Percentiles rank a stretch among this genome's conserved stretches.
phyloP scores from a whole-genome alignment of 139 green algal genomes.

The Picochlorum sp. region DNA sequence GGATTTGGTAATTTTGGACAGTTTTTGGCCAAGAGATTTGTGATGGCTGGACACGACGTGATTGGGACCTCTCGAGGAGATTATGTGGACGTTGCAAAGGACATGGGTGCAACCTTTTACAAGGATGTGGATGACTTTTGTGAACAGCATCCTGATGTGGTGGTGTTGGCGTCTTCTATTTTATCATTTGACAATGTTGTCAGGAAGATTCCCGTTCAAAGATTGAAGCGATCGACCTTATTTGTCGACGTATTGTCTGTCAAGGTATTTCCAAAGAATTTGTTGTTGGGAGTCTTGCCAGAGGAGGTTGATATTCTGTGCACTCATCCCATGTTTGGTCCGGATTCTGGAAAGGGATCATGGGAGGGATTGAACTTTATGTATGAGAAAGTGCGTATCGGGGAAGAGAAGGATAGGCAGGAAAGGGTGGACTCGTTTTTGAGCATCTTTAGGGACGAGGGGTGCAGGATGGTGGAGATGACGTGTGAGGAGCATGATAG shows the following conservation, averaged over 20 bases:
- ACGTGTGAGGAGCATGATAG: constrained; percentile 95
- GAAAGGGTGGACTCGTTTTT: constrained; percentile 21
- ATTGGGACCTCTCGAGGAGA: constrained; percentile 69
- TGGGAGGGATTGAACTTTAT: constrained; percentile 81
- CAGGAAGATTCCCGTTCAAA: constrained; percentile 64
- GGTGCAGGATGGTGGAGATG: constrained; percentile 97
- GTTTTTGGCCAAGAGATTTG: constrained; percentile 85
- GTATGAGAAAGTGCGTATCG: constrained; percentile 80
- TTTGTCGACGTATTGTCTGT: constrained; percentile 98
- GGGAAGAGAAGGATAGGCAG: constrained; percentile 4
- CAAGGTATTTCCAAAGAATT: constrained; percentile 94
- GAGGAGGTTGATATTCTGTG: constrained; percentile 93
- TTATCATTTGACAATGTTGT: constrained; percentile 81
- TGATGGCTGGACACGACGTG: constrained; percentile 73
- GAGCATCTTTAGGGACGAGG: constrained; percentile 67
- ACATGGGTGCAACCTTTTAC: constrained; percentile 84
- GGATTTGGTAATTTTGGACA: constrained; percentile 98
- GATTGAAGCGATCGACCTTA: constrained; percentile 85
- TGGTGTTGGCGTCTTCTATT: constrained; percentile 87
- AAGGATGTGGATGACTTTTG: constrained; percentile 87
- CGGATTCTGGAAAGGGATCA: constrained; percentile 76
- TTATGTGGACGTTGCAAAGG: constrained; percentile 59
- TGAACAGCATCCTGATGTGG: constrained; percentile 95
- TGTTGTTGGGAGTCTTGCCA: constrained; percentile 70
- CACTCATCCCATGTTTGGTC: constrained; percentile 99